phyloP scores from a whole-genome alignment of 345 rosid genomes.

The sweet orange (Citrus sinensis) region DNA sequence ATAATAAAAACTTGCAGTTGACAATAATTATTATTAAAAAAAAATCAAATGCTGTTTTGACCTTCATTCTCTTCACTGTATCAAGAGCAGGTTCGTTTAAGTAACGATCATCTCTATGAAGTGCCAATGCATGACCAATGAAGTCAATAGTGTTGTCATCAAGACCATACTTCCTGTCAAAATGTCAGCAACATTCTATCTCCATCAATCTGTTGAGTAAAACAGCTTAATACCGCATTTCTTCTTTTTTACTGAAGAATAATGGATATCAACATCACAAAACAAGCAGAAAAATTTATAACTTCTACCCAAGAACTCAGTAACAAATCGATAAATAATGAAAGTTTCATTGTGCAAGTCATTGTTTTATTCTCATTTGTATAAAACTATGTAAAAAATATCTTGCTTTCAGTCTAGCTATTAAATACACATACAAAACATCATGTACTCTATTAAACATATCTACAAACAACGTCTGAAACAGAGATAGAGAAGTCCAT shows the following conservation, averaged over 20 bases:
- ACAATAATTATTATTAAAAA: not conserved
- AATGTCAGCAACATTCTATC: not conserved
- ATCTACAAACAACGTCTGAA: not conserved
- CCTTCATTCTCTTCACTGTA: constrained; percentile 97
- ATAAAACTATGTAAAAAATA: not conserved
- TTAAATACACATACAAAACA: not conserved
- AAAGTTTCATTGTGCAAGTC: not conserved
- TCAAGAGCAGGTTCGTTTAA: constrained; percentile 88
- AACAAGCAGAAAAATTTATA: not conserved
- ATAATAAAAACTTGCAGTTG: not conserved
- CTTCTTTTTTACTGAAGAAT: not conserved
- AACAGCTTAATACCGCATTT: not conserved
- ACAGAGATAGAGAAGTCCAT: not conserved
- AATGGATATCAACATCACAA: not conserved
- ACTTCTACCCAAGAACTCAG: not conserved
- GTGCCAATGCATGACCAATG: constrained; percentile 96
- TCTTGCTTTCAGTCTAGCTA: not conserved
- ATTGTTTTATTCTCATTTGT: not conserved
- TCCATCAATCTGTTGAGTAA: not conserved
- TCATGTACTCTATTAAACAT: not conserved
- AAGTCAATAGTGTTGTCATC: constrained; percentile 84
- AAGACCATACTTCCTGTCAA: constrained; percentile 81
- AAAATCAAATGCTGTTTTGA: constrained; percentile 17
- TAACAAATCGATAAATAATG: not conserved
- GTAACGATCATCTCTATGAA: constrained; percentile 83